These are phyloP conservation scores for Prunus armeniaca DNA, from an alignment of 306 rosid genomes.

Conservation along the genomic window DNA sequence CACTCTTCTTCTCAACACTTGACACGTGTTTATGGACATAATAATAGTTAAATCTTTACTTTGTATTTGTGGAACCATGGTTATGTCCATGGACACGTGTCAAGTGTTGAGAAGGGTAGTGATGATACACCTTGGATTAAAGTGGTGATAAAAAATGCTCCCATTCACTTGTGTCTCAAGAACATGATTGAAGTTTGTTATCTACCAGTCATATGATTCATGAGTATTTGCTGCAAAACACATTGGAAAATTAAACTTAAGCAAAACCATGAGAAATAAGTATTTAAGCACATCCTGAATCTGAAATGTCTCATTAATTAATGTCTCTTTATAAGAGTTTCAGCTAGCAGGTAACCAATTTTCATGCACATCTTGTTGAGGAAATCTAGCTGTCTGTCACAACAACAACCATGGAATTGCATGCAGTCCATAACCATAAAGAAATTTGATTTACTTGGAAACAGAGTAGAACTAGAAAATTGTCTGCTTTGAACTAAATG, in stretches of 20 bases:
- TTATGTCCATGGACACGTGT: too few relatives aligned
- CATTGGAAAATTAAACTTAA: background rate
- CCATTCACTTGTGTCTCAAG: too few relatives aligned
- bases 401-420: constrained; percentile 4
- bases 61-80: too few relatives aligned
- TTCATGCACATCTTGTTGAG: background rate
- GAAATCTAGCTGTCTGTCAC: constrained; percentile 3
- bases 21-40: too few relatives aligned
- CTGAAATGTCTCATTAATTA: constrained; percentile 1
- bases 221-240: background rate
- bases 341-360: constrained; percentile 12
- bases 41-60: too few relatives aligned
- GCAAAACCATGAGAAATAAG: background rate
- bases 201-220: too few relatives aligned
- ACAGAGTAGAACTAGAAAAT: background rate
- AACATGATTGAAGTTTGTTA: too few relatives aligned
- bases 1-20: too few relatives aligned
- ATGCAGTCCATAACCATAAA: background rate
- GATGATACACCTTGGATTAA: too few relatives aligned
- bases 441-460: constrained; percentile 1
- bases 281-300: background rate
- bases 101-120: too few relatives aligned
- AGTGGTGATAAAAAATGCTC: too few relatives aligned
- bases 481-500: background rate
- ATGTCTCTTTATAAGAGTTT: background rate